phyloP scores from a whole-genome alignment of 78 protist genomes.

The Monosiga brevicollis region DNA sequence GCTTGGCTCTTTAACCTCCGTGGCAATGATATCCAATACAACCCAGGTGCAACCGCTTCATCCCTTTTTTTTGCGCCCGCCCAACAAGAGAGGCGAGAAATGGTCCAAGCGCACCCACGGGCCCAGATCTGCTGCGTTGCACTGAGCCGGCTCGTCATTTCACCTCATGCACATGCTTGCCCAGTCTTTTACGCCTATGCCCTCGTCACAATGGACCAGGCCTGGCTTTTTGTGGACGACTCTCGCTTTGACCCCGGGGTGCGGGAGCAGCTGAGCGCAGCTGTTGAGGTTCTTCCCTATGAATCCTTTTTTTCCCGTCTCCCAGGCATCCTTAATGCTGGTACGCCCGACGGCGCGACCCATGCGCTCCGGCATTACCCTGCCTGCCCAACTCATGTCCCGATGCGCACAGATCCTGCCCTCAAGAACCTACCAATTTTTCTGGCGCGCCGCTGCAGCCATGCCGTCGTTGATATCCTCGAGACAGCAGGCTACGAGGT shows the following conservation, averaged over 20 bases:
- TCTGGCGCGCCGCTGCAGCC: not conserved
- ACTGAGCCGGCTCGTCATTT: not conserved
- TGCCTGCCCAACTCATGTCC: too few relatives aligned
- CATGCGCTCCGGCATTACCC: too few relatives aligned
- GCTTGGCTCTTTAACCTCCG: conserved; percentile 76
- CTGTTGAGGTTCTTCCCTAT: conserved; percentile 13
- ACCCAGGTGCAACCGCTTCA: conserved; percentile 26
- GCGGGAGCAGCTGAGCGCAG: conserved; percentile 1
- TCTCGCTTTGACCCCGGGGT: conserved; percentile 1
- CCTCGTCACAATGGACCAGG: conserved; percentile 8
- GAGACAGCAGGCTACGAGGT: not conserved
- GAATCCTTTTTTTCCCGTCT: not conserved
- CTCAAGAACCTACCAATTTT: too few relatives aligned
- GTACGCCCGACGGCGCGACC: too few relatives aligned
- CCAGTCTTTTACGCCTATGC: conserved; percentile 50
- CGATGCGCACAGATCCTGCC: too few relatives aligned
- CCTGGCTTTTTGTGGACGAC: conserved; percentile 11
- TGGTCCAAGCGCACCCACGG: not conserved
- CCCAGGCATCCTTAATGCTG: too few relatives aligned
- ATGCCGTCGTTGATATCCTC: not conserved
- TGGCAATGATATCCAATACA: conserved; percentile 50
- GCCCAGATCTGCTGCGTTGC: not conserved
- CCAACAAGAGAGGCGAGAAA: not conserved
- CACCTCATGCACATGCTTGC: not conserved
- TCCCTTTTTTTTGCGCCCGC: not conserved